Evolutionary conservation across 78 protist genomes (phyloP).

Genomic region (Neovahlkampfia damariscottae): DNA sequence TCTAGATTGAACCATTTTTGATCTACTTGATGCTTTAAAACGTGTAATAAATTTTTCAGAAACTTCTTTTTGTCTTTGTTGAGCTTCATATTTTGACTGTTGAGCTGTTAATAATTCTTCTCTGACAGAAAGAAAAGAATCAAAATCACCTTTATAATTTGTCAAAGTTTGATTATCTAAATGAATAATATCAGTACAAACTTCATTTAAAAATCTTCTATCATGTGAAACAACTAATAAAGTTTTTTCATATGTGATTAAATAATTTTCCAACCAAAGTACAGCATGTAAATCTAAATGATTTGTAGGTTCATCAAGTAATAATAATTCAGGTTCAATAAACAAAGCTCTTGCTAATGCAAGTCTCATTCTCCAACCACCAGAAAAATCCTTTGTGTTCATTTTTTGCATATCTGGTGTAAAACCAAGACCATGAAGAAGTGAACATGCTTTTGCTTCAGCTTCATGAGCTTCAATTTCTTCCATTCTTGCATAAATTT

Average conservation of each 20-base stretch:
- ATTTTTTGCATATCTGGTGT: slow-evolving; percentile 23
- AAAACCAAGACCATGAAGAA: slow-evolving; percentile 71
- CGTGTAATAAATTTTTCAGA: slow-evolving; percentile 59
- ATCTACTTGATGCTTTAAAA: not conserved
- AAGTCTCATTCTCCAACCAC: slow-evolving; percentile 80
- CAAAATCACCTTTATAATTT: slow-evolving; percentile 75
- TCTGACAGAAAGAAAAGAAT: slow-evolving; percentile 53
- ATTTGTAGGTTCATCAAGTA: slow-evolving; percentile 90
- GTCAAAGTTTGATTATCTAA: slow-evolving; percentile 37
- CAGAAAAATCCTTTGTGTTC: slow-evolving; percentile 40
- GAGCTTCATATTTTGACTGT: slow-evolving; percentile 44
- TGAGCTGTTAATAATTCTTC: slow-evolving; percentile 43
- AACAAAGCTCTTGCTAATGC: slow-evolving; percentile 73
- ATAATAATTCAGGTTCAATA: slow-evolving; percentile 47
- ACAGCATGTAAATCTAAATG: slow-evolving; percentile 63
- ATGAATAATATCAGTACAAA: slow-evolving; percentile 60
- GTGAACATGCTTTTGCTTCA: slow-evolving; percentile 15
- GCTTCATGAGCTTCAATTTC: slow-evolving; percentile 17
- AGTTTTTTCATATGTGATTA: slow-evolving; percentile 28
- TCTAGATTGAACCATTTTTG: slow-evolving; percentile 27
- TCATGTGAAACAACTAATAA: slow-evolving; percentile 77
- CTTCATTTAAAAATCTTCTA: slow-evolving; percentile 73
- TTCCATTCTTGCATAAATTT: slow-evolving; percentile 14
- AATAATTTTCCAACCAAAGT: slow-evolving; percentile 45
- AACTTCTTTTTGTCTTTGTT: slow-evolving; percentile 50